Base-by-base conservation (phyloP, 2,329 filamentous ascomycete genomes). In the Ophiostoma himal-ulmi region DNA sequence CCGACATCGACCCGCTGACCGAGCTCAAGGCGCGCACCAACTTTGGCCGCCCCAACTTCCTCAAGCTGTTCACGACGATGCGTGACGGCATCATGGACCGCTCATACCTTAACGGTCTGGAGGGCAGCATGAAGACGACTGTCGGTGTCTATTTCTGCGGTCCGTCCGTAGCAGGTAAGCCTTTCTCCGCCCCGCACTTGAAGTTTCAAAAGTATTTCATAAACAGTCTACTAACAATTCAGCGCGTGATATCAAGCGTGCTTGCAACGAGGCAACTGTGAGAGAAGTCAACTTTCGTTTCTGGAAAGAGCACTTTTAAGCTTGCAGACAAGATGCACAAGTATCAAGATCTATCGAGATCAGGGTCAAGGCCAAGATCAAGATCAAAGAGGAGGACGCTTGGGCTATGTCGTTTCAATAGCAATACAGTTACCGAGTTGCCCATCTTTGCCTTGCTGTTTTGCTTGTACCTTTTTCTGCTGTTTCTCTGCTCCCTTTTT, bases 111-210 rank as follows among this genome's bases (percentile, higher is more conserved):
- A 87, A 87, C 69, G 94, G 93, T 0, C 80, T 97, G 20, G 91
- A 96, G 79, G 87, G 87, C 71, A 90, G 86, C 75, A 84, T 90
- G 78, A 86, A 88, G 76, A 96, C 93, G 3, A 93, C 94, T 52
- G 91, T 99, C 14, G 95, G 95, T 81, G 94, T 99, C 26, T 99
- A 99, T 82, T 98, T 98, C 80, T 99, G 95, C 79, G 95, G 95
- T 72, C 94, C 94, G 34, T 95, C 91, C 73, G 85, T 85, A 74
- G 85, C 85, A 76, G 85, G 85, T 87, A 80, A 79, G 83, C 82
- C 5, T 13, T 26, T 3, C 10, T 13, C 11, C 52, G 8, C 22
- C 26, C 22, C 4, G 5, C 3, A 7, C 17, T 26, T 26, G 5
- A 8, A 3, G 30, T 10, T 26, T n/a, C 10, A 10, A 14, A 17